Evolutionary conservation across 1,284 basidiomycete species (phyloP).

Genomic region (Rhodotorula sp.): DNA sequence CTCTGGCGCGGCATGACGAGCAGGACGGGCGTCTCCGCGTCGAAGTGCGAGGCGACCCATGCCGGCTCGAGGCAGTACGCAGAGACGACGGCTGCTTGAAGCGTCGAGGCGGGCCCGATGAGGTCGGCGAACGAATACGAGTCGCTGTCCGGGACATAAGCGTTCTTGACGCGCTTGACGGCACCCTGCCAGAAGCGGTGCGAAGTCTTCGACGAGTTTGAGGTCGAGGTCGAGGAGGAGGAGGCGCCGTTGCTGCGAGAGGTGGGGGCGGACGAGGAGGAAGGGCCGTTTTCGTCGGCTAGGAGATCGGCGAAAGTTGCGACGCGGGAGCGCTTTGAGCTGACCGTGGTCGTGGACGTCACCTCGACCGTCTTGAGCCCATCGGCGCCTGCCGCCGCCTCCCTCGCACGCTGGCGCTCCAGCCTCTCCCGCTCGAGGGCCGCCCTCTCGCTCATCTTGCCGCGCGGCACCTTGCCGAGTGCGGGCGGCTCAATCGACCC

Average conservation of each 20-base stretch:
- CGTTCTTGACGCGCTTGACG: slow-evolving; percentile 28
- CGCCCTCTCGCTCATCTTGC: neutral
- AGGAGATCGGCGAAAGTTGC: slow-evolving; percentile 23
- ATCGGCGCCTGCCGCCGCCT: neutral
- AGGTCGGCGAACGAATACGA: slow-evolving; percentile 30
- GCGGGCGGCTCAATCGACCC: neutral
- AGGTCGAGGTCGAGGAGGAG: neutral
- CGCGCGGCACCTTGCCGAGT: too few species aligned
- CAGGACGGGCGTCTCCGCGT: slow-evolving; percentile 13
- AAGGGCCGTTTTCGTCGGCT: neutral
- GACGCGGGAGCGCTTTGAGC: slow-evolving; percentile 9
- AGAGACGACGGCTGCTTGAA: slow-evolving; percentile 26
- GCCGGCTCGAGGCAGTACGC: slow-evolving; percentile 19
- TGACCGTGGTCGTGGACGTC: neutral
- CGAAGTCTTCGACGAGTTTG: neutral
- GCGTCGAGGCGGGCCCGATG: slow-evolving; percentile 15
- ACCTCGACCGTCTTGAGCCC: neutral
- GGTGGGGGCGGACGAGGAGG: neutral
- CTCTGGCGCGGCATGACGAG: slow-evolving; percentile 26
- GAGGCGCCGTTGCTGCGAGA: neutral
- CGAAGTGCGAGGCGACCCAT: slow-evolving; percentile 34
- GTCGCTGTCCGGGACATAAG: slow-evolving; percentile 8
- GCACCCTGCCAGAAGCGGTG: slow-evolving; percentile 31
- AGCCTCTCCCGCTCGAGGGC: slow-evolving; percentile 32
- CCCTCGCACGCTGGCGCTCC: slow-evolving; percentile 22